phyloP scores from a whole-genome alignment of 2,329 filamentous ascomycete genomes.

The Periglandula ipomoeae region DNA sequence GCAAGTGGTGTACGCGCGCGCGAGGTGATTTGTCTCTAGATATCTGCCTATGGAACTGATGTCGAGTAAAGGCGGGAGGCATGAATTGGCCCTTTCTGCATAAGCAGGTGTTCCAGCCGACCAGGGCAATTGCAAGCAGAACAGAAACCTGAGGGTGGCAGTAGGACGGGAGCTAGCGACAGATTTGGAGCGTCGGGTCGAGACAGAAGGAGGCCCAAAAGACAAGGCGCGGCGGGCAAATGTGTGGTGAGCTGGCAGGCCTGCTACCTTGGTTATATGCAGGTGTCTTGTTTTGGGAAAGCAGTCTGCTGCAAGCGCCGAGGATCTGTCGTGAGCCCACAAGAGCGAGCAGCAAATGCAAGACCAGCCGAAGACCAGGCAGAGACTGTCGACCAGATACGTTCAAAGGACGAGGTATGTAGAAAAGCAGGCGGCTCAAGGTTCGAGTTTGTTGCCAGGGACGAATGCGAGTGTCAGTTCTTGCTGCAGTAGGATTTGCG shows the following conservation, averaged over 20 bases:
- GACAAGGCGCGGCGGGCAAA: not conserved
- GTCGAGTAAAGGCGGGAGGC: not conserved
- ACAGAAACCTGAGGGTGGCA: conserved; percentile 2
- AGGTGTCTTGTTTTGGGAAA: conserved; percentile 8
- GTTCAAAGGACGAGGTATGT: not conserved
- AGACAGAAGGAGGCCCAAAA: conserved; percentile 5
- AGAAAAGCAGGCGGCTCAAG: not conserved
- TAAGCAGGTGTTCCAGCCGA: not conserved
- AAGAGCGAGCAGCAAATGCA: not conserved
- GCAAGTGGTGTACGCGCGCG: conserved; percentile 3
- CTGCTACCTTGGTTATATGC: conserved; percentile 7
- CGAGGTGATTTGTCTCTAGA: not conserved
- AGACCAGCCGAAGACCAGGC: not conserved
- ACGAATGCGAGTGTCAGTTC: not conserved
- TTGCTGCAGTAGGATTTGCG: not conserved
- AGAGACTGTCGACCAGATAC: not conserved
- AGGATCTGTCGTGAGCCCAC: conserved; percentile 7
- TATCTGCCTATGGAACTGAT: not conserved
- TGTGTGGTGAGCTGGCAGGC: conserved; percentile 10
- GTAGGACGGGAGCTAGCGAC: conserved; percentile 7
- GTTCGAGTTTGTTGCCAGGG: not conserved
- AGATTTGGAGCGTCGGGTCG: conserved; percentile 8
- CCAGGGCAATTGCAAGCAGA: conserved; percentile 3
- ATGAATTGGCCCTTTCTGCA: not conserved
- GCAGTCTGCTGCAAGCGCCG: conserved; percentile 2